Conservation (phyloP, 352 stramenopile genomes). For the Globisporangium nodosum region DNA sequence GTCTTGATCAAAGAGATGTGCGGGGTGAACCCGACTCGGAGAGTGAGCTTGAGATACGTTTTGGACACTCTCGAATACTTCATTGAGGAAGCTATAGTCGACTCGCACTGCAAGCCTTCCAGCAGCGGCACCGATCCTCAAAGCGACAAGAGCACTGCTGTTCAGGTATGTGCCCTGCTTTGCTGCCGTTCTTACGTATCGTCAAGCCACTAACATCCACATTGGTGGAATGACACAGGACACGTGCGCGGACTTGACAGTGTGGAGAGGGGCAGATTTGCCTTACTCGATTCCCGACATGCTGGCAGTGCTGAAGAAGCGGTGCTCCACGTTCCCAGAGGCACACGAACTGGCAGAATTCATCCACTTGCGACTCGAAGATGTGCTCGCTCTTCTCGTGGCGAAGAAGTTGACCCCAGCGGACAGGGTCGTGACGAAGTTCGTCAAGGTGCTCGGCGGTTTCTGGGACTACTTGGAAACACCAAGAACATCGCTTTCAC, state of each 20-base stretch:
- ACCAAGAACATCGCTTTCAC: neutral
- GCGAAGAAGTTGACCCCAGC: neutral
- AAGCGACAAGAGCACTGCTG: neutral
- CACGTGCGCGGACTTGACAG: neutral
- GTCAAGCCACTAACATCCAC: neutral
- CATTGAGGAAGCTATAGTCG: neutral
- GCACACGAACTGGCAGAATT: neutral
- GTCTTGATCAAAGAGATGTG: conserved; percentile 11
- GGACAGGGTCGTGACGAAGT: neutral
- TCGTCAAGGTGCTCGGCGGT: neutral
- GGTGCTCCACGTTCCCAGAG: neutral
- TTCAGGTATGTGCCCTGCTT: neutral
- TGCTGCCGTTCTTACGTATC: neutral
- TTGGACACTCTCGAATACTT: neutral
- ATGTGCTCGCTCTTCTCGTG: neutral
- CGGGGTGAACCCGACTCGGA: neutral
- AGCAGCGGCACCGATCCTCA: neutral
- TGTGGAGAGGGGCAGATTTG: neutral
- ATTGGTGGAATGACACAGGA: neutral
- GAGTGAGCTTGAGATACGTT: conserved; percentile 1
- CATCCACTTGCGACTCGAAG: neutral
- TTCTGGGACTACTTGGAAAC: neutral
- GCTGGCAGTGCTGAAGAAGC: neutral
- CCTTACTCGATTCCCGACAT: neutral
- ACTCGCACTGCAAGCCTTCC: neutral